phyloP scores from a whole-genome alignment of 2,329 filamentous ascomycete species.

The Pseudonectria buxi region DNA sequence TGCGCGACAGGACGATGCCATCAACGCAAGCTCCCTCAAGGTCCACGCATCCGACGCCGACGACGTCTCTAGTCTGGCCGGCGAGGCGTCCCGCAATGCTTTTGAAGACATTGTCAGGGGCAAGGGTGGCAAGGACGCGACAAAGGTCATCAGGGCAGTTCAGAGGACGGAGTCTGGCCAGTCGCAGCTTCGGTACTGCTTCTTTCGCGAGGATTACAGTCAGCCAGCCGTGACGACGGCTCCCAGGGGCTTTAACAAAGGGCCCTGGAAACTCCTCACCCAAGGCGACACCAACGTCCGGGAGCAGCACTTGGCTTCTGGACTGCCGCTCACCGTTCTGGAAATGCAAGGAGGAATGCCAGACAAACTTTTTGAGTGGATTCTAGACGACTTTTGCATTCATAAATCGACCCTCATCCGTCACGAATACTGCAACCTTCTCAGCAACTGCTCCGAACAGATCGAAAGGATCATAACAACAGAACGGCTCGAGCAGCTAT shows the following conservation, averaged over 20 bases:
- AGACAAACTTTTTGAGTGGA: slow-evolving; percentile 60
- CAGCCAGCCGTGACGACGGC: slow-evolving; percentile 18
- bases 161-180: slow-evolving; percentile 40
- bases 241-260: slow-evolving; percentile 27
- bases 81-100: slow-evolving; percentile 16
- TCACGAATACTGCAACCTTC: slow-evolving; percentile 53
- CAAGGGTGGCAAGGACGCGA: slow-evolving; percentile 36
- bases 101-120: slow-evolving; percentile 28
- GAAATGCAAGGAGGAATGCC: slow-evolving; percentile 37
- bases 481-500: slow-evolving; percentile 43
- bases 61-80: slow-evolving; percentile 1
- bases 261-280: slow-evolving; percentile 42
- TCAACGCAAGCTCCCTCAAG: slow-evolving; percentile 47
- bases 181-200: slow-evolving; percentile 37
- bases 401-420: slow-evolving; percentile 51
- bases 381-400: slow-evolving; percentile 51
- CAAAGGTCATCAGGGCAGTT: slow-evolving; percentile 42
- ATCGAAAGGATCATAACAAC: slow-evolving; percentile 39
- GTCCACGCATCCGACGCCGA: slow-evolving; percentile 27
- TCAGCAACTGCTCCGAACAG: slow-evolving; percentile 38
- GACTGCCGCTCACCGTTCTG: slow-evolving; percentile 50
- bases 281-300: slow-evolving; percentile 39
- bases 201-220: slow-evolving; percentile 37
- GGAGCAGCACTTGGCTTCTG: slow-evolving; percentile 54
- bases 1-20: slow-evolving; percentile 51